phyloP scores from a whole-genome alignment of 805 yeast species.

The Sungouiella thailandica region DNA sequence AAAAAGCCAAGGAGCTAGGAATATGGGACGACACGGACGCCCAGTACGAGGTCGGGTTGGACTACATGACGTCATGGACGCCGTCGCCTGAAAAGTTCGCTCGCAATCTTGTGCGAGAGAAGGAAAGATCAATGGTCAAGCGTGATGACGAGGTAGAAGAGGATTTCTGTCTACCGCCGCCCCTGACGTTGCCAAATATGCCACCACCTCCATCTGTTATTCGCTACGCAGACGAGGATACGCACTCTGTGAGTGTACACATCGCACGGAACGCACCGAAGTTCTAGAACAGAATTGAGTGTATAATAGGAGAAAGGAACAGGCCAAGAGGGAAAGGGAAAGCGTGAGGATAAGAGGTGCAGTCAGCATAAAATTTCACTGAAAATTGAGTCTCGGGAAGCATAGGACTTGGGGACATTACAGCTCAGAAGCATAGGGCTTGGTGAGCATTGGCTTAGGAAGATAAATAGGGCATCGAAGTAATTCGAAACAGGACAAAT shows the following conservation, averaged over 20 bases:
- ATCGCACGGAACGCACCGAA: conserved; percentile 10
- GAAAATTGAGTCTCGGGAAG: too few species aligned
- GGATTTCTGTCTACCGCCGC: conserved; percentile 15
- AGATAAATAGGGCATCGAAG: too few species aligned
- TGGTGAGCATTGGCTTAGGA: too few species aligned
- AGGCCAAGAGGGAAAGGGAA: not conserved
- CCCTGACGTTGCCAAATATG: conserved; percentile 11
- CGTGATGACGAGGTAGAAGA: conserved; percentile 9
- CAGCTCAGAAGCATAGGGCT: too few species aligned
- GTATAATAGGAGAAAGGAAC: not conserved
- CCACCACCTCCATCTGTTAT: conserved; percentile 15
- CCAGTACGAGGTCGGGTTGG: conserved; percentile 33
- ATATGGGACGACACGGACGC: conserved; percentile 26
- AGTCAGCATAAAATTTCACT: not conserved
- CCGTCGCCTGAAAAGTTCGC: conserved; percentile 20
- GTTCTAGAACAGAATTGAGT: conserved; percentile 2
- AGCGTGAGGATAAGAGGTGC: not conserved
- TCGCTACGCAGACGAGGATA: conserved; percentile 10
- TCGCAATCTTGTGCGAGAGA: conserved; percentile 7
- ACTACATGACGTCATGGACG: conserved; percentile 28
- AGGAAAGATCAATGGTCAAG: conserved; percentile 11
- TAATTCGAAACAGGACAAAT: too few species aligned
- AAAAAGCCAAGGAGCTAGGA: conserved; percentile 27
- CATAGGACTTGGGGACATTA: too few species aligned
- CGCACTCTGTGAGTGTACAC: conserved; percentile 9